phyloP scores from a whole-genome alignment of 768 basidiomycete genomes.

The Psilocybe subaeruginosa region DNA sequence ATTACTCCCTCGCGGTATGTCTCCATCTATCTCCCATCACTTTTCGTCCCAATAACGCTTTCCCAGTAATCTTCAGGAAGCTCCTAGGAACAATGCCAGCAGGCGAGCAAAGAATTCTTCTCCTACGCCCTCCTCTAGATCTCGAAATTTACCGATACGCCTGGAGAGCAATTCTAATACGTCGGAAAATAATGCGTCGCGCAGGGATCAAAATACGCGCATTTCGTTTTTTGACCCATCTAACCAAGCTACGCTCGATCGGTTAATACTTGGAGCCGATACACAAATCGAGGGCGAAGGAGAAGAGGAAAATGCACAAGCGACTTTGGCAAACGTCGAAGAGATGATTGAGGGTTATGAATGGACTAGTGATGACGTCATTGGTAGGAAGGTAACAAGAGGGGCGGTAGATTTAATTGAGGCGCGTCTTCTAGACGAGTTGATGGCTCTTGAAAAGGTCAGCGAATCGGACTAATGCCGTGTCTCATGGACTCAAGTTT shows the following conservation, averaged over 20 bases:
- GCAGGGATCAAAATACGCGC: slow-evolving; percentile 68
- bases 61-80: slow-evolving; percentile 22
- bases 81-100: slow-evolving; percentile 5
- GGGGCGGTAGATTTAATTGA: slow-evolving; percentile 92
- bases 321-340: slow-evolving; percentile 89
- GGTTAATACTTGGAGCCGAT: slow-evolving; percentile 56
- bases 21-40: not conserved
- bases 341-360: slow-evolving; percentile 99
- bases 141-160: slow-evolving; percentile 30
- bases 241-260: slow-evolving; percentile 75
- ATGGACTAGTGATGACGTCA: slow-evolving; percentile 86
- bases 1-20: slow-evolving; percentile 20
- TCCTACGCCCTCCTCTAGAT: slow-evolving; percentile 22
- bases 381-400: slow-evolving; percentile 62
- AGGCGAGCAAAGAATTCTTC: slow-evolving; percentile 20
- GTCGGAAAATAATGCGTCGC: slow-evolving; percentile 37
- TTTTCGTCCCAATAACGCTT: slow-evolving; percentile 5
- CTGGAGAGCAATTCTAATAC: slow-evolving; percentile 27
- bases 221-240: slow-evolving; percentile 84
- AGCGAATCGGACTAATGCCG: slow-evolving; percentile 13
- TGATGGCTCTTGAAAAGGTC: slow-evolving; percentile 94
- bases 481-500: slow-evolving; percentile 7
- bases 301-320: slow-evolving; percentile 77
- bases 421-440: slow-evolving; percentile 83
- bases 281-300: slow-evolving; percentile 51